phyloP scores from a whole-genome alignment of 2,329 filamentous ascomycete species.

The Metarhizium rileyi region DNA sequence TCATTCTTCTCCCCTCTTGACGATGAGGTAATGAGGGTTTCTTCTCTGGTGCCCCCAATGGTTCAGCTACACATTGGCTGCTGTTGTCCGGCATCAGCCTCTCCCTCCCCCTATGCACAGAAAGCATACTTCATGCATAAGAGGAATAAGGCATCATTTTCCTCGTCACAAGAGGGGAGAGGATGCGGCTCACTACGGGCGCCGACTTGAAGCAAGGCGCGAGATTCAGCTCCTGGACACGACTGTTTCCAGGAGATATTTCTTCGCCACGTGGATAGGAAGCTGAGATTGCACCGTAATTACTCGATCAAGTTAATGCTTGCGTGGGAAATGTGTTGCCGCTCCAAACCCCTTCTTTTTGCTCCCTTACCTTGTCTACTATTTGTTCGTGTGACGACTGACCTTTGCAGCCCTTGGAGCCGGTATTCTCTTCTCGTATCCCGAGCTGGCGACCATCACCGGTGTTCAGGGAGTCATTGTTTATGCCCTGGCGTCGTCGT shows the following conservation, averaged over 20 bases:
- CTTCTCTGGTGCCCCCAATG: background rate
- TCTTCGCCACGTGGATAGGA: constrained; percentile 38
- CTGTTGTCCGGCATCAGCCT: background rate
- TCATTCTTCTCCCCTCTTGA: constrained; percentile 21
- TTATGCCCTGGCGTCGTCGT: constrained; percentile 62
- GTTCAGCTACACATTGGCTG: background rate
- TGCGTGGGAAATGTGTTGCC: constrained; percentile 97
- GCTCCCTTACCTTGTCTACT: constrained; percentile 16
- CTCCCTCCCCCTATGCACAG: background rate
- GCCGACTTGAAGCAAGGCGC: constrained; percentile 48
- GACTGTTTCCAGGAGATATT: background rate
- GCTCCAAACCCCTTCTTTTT: constrained; percentile 41
- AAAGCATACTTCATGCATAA: background rate
- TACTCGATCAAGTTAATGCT: constrained; percentile 99
- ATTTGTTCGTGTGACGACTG: constrained; percentile 21
- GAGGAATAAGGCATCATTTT: constrained; percentile 1
- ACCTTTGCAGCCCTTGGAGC: constrained; percentile 64
- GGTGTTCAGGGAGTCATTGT: constrained; percentile 71
- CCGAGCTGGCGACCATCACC: constrained; percentile 67
- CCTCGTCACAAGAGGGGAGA: constrained; percentile 15
- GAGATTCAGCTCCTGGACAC: constrained; percentile 41
- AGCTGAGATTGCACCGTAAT: constrained; percentile 94
- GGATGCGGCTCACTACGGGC: constrained; percentile 76
- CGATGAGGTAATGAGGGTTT: background rate
- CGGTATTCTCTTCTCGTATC: constrained; percentile 75